Percentiles rank a stretch among this genome's conserved stretches.
Conservation (phyloP, 805 yeast species). For the Metschnikowia shivogae region DNA sequence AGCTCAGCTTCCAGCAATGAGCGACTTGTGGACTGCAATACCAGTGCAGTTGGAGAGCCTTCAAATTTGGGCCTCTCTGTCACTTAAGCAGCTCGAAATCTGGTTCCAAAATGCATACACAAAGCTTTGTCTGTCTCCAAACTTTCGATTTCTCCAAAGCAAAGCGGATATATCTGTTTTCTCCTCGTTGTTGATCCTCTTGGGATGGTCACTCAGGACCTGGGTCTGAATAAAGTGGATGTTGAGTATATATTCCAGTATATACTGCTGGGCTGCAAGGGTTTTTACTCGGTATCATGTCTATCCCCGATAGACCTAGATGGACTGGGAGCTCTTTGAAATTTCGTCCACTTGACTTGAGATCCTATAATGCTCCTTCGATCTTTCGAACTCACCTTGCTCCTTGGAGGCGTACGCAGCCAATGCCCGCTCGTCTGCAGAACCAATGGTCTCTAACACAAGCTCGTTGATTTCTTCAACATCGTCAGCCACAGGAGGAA, state of each 20-base stretch:
- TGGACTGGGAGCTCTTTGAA: not conserved
- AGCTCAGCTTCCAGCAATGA: not conserved
- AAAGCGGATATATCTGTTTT: slow-evolving; percentile 12
- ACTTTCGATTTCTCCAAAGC: slow-evolving; percentile 2
- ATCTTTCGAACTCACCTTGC: slow-evolving; percentile 23
- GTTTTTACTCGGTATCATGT: not conserved
- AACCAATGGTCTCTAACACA: slow-evolving; percentile 40
- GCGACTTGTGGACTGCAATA: not conserved
- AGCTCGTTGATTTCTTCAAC: slow-evolving; percentile 45
- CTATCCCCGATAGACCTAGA: slow-evolving; percentile 1
- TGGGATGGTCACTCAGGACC: slow-evolving; percentile 12
- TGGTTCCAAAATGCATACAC: not conserved
- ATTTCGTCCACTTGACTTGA: not conserved
- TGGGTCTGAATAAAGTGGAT: not conserved
- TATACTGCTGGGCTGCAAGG: no score
- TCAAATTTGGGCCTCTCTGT: not conserved
- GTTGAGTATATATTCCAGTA: not conserved
- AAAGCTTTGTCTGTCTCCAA: not conserved
- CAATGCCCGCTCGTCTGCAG: slow-evolving; percentile 36
- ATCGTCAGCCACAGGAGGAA: slow-evolving; percentile 56
- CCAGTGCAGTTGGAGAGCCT: not conserved
- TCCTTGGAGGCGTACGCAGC: slow-evolving; percentile 32
- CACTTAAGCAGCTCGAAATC: not conserved
- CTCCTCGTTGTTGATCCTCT: slow-evolving; percentile 9
- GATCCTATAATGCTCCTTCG: not conserved